Evolutionary conservation across 2,329 filamentous ascomycete species (phyloP), one percentile per base, ranked within the genome.

Genomic region (Diplocarpon mali): DNA sequence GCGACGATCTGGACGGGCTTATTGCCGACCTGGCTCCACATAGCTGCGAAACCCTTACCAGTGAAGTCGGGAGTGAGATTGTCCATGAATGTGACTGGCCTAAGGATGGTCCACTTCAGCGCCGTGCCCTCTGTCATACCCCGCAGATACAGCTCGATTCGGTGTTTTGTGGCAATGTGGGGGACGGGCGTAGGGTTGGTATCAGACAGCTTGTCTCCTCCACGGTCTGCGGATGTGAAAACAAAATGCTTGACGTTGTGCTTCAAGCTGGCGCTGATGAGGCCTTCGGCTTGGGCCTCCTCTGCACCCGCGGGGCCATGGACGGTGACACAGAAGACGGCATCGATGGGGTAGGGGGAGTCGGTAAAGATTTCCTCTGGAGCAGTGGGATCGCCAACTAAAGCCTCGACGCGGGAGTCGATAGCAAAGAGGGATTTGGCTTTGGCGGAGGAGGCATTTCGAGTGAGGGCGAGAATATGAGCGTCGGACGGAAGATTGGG

Each of bases 151-250:
- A 71, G 63, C 62, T 84, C 80, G 53, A 83, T 77, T 10, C 69
- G 60, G 53, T 75, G 69, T 58, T 84, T 84, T 53, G 62, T 68
- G 46, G 68, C 67, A 59, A 84, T 84, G 59, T 84, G 78, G 0
- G 75, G 73, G 38, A 83, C 67, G 0, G 66, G 56, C 0, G 78
- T 81, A 0, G 69, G 64, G 48, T 69, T 70, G 4, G 69, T 67
- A 54, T 71, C 69, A 38, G 68, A 71, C 5, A 67, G 67, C 2
- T 61, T 61, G 16, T 64, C 62, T 37, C 78, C 76, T 35, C 77
- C 76, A 32, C 80, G 75, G 50, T 83, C 80, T 20, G 81, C 75
- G 42, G 70, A 75, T 27, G 69, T 73, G 62, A 81, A 83, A 36
- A 84, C 70, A 53, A 83, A 79, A 55, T 77, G 71, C 47, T 69